Evolutionary conservation across 169 alveolate genomes (phyloP).

Genomic region (Amoebophrya sp.): DNA sequence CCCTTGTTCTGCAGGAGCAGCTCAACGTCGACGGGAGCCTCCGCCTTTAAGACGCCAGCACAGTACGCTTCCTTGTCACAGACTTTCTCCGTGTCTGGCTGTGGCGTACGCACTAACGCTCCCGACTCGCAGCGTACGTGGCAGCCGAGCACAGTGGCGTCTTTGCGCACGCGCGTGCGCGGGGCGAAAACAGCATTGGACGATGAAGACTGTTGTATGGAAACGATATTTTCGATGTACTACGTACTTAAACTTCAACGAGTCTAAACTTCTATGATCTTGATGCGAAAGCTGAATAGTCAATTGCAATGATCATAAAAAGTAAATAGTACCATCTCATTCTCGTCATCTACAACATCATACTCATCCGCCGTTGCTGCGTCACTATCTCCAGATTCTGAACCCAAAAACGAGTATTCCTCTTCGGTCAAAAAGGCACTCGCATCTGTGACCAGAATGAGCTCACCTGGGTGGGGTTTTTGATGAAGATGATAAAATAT

Average conservation of each 20-base stretch:
- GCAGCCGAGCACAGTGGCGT: not conserved
- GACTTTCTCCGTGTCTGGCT: not conserved
- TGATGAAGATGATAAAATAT: not conserved
- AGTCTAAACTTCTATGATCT: too few relatives aligned
- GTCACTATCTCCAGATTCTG: not conserved
- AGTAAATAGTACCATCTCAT: not conserved
- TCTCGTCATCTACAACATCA: not conserved
- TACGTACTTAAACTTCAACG: too few relatives aligned
- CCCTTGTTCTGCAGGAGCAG: not conserved
- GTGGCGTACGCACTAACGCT: not conserved
- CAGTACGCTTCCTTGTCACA: not conserved
- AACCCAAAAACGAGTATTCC: not conserved
- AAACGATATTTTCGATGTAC: too few relatives aligned
- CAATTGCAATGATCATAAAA: too few relatives aligned
- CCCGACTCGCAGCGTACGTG: not conserved
- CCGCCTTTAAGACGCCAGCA: not conserved
- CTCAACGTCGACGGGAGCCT: constrained; percentile 6
- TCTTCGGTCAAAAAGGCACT: not conserved
- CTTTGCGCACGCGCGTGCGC: not conserved
- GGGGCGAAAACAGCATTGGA: not conserved
- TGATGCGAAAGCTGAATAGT: too few relatives aligned
- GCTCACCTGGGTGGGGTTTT: not conserved
- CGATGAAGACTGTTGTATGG: not conserved
- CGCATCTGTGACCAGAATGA: not conserved
- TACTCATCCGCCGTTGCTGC: not conserved